Evolutionary conservation across 129 eudicot genomes (phyloP), one percentile per base, ranked within the genome.

Genomic region (Helianthus tuberosus): DNA sequence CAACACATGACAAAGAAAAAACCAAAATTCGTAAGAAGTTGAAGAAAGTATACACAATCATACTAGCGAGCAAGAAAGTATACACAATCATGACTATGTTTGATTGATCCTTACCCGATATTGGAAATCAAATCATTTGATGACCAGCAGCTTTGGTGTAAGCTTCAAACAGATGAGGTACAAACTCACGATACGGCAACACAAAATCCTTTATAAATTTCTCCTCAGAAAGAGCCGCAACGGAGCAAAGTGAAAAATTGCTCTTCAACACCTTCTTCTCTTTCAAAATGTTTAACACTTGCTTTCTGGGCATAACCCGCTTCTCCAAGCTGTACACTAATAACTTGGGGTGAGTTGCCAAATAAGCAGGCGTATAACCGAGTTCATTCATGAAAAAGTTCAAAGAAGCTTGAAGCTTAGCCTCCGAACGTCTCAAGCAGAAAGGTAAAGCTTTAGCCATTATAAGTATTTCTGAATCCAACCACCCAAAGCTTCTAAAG

Each of bases 401-500:
- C 77, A 68, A 10, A 48, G 13, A 39, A 10, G 47, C 23, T 15
- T 49, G 41, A 36, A 80, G 9, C 7, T 25, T 69, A 44, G 62
- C 71, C 32, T 76, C 82, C 0, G 82, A 76, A 3, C 29, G 2
- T 12, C 49, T 43, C 71, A 80, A 39, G 39, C 67, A 50, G 52
- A 6, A 6, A 0, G 88, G 88, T 17, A 25, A 39, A 57, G 27
- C 60, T 62, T 57, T 67, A 36, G 49, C 50, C 77, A 77, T 58
- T 6, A 57, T 68, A 29, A 23, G 5, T 49, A 76, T 68, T 6
- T 77, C 80, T 0, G 57, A 52, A 62, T 84, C 80, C 1, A 63
- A 71, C 82, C 74, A 84, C 55, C 85, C 85, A 68, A 76, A 84
- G 16, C 83, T 77, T 75, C 77, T 80, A 50, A 66, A 84, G 8